A percentile compares a stretch with the other conserved stretches of the same genome.
These are phyloP conservation scores for Prasinococcaceae sp. DNA, from an alignment of 139 green algal species.

Conservation along the genomic window DNA sequence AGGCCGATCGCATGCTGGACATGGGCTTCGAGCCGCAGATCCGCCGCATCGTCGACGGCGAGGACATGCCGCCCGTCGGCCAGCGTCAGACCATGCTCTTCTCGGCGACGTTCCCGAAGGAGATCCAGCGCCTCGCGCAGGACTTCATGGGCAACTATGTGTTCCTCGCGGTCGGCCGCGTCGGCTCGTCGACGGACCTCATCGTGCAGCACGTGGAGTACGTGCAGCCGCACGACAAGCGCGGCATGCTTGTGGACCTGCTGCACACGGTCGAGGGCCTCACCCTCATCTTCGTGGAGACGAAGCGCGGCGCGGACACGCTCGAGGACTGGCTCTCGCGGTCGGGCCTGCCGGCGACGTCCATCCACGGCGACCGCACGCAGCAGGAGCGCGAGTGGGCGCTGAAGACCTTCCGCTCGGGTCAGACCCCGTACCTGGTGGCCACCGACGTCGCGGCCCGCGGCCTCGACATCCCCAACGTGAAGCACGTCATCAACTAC, in stretches of 20 bases:
- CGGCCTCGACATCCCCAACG: conserved; percentile 77
- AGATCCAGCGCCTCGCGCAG: conserved; percentile 69
- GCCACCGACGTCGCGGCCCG: conserved; percentile 94
- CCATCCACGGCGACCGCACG: conserved; percentile 87
- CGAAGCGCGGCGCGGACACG: conserved; percentile 86
- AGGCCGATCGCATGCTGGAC: conserved; percentile 94
- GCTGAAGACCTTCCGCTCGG: conserved; percentile 66
- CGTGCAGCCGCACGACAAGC: conserved; percentile 64
- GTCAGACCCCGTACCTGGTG: conserved; percentile 34
- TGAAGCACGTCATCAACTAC: conserved; percentile 76
- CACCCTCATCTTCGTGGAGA: conserved; percentile 95
- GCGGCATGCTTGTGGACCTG: conserved; percentile 83
- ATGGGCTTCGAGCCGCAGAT: conserved; percentile 98
- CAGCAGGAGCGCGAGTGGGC: conserved; percentile 46
- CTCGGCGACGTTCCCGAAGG: conserved; percentile 90
- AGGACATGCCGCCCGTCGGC: conserved; percentile 71
- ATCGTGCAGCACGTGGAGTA: conserved; percentile 88
- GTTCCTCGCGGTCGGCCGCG: conserved; percentile 88
- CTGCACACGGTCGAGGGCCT: conserved; percentile 68
- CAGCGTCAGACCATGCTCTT: conserved; percentile 91
- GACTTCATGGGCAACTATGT: conserved; percentile 96
- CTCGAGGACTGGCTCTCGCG: conserved; percentile 79
- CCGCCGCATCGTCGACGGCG: conserved; percentile 31
- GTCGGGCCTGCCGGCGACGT: conserved; percentile 73
- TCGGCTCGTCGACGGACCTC: conserved; percentile 89